phyloP scores from a whole-genome alignment of 2,329 filamentous ascomycete genomes.

The Fusarium transvaalense region DNA sequence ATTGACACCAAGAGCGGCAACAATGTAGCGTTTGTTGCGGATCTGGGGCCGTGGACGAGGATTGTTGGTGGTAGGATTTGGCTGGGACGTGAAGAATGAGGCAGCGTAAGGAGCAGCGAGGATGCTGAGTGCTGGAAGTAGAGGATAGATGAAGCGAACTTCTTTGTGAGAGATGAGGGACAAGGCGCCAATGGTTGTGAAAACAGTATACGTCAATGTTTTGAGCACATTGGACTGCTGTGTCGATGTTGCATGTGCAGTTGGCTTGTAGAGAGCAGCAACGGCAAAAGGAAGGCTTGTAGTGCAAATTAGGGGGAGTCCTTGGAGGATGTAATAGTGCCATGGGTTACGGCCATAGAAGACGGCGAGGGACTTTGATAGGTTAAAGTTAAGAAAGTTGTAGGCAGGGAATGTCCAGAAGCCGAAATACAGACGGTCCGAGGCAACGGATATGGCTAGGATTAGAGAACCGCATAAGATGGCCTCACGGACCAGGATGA shows the following conservation, averaged over 20 bases:
- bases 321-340: constrained; percentile 95
- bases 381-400: constrained; percentile 90
- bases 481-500: constrained; percentile 72
- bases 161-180: constrained; percentile 94
- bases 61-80: constrained; percentile 47
- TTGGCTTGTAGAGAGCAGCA: constrained; percentile 69
- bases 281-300: constrained; percentile 83
- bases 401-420: constrained; percentile 90
- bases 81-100: constrained; percentile 69
- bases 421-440: constrained; percentile 85
- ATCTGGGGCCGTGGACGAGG: constrained; percentile 51
- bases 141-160: constrained; percentile 94
- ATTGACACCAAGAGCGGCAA: constrained; percentile 73
- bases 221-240: constrained; percentile 52
- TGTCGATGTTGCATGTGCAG: constrained; percentile 49
- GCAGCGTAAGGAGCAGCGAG: constrained; percentile 77
- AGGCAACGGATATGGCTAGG: constrained; percentile 71
- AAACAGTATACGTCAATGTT: constrained; percentile 67
- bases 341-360: constrained; percentile 93
- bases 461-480: constrained; percentile 72
- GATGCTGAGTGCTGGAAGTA: constrained; percentile 87
- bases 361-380: constrained; percentile 85
- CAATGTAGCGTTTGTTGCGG: constrained; percentile 68
- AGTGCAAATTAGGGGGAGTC: constrained; percentile 86
- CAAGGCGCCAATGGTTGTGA: constrained; percentile 71